These are phyloP conservation scores for Bretschneidera sinensis DNA, from an alignment of 345 rosid genomes.

Conservation along the genomic window DNA sequence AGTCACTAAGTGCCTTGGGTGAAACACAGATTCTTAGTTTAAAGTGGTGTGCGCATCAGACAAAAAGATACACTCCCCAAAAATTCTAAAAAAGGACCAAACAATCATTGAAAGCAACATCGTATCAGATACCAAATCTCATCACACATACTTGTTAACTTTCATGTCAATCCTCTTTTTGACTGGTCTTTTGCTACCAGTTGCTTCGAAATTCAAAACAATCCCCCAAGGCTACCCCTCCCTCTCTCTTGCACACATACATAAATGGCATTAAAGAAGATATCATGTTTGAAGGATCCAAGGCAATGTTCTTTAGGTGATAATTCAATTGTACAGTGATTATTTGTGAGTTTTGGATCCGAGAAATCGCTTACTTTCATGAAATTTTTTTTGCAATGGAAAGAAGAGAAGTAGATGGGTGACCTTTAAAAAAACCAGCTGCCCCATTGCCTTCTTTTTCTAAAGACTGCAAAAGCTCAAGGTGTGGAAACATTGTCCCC, in stretches of 20 bases:
- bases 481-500: constrained; percentile 60
- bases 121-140: constrained; percentile 21
- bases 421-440: not conserved
- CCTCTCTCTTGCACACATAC: too few species aligned
- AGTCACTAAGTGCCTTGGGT: too few species aligned
- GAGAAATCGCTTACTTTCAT: constrained; percentile 65
- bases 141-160: constrained; percentile 23
- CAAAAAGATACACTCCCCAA: constrained; percentile 1
- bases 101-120: constrained; percentile 31
- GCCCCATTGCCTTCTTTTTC: constrained; percentile 9
- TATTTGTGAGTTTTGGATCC: constrained; percentile 47
- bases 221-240: not conserved
- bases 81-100: constrained; percentile 9
- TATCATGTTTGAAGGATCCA: constrained; percentile 38
- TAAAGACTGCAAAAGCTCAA: constrained; percentile 42
- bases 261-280: too few species aligned
- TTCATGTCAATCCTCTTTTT: constrained; percentile 32
- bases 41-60: constrained; percentile 20
- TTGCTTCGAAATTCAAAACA: not conserved
- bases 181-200: constrained; percentile 32
- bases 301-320: constrained; percentile 20
- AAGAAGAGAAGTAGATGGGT: constrained; percentile 24
- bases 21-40: not conserved
- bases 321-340: constrained; percentile 39
- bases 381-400: constrained; percentile 16